These are phyloP conservation scores for Xylaria sp. DNA, from an alignment of 495 filamentous ascomycete species.

Conservation along the genomic window DNA sequence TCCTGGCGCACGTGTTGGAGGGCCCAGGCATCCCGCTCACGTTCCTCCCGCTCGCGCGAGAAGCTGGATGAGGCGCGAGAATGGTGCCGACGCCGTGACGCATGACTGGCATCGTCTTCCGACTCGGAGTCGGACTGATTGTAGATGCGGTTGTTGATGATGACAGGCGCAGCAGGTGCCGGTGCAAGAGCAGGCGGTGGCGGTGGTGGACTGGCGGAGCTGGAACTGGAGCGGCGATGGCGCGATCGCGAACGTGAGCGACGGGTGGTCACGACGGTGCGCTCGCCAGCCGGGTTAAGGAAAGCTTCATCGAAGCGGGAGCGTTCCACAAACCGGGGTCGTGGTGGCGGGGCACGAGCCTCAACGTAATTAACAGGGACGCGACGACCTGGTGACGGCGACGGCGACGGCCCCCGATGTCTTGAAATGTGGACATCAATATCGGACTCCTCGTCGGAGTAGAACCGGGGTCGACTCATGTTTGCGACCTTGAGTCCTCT, in stretches of 20 bases:
- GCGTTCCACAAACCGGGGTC: constrained; percentile 42
- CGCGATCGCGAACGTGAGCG: constrained; percentile 48
- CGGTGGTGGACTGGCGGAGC: constrained; percentile 12
- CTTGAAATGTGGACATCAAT: constrained; percentile 54
- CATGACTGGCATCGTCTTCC: constrained; percentile 34
- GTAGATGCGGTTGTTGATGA: constrained; percentile 59
- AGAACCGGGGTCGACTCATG: constrained; percentile 27
- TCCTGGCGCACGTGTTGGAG: constrained; percentile 36
- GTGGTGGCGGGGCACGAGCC: constrained; percentile 38
- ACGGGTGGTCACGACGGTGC: constrained; percentile 46
- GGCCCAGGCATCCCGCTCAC: constrained; percentile 28
- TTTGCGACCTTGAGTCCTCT: not conserved
- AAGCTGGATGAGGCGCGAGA: constrained; percentile 36
- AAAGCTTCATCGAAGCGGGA: constrained; percentile 38
- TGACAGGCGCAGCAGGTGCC: constrained; percentile 40
- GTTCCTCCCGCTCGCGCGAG: constrained; percentile 31
- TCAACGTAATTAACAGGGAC: constrained; percentile 50
- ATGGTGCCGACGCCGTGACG: constrained; percentile 34
- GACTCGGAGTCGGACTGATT: constrained; percentile 49
- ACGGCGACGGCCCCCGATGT: constrained; percentile 31
- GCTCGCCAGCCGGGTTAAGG: constrained; percentile 42
- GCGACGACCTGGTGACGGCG: constrained; percentile 43
- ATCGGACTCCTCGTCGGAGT: constrained; percentile 48
- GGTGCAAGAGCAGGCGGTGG: constrained; percentile 33
- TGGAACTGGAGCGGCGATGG: constrained; percentile 43